Percentiles rank a stretch among this genome's conserved stretches.
Conservation (phyloP, 495 filamentous ascomycete genomes). For the Cudoniella acicularis region DNA sequence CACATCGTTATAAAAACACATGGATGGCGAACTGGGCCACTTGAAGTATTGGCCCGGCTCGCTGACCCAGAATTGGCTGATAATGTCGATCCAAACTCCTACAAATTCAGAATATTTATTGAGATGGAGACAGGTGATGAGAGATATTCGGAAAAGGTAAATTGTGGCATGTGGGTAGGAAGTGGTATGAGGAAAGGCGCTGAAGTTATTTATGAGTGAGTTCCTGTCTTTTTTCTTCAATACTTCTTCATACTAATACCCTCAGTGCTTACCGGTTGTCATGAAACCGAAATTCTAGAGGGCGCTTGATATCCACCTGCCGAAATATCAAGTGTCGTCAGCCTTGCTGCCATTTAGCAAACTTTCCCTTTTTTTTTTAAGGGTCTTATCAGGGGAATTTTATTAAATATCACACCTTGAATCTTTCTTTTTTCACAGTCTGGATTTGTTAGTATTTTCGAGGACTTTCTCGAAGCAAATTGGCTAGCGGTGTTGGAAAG, state of each 20-base stretch:
- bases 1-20: constrained; percentile 53
- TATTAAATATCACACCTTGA: too few species aligned
- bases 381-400: too few species aligned
- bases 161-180: constrained; percentile 58
- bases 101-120: constrained; percentile 55
- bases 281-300: too few species aligned
- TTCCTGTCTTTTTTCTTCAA: neutral
- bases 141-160: constrained; percentile 50
- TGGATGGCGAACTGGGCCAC: constrained; percentile 56
- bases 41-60: constrained; percentile 28
- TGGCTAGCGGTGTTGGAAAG: too few species aligned
- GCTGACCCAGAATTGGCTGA: constrained; percentile 43
- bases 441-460: too few species aligned
- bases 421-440: too few species aligned
- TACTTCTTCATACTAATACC: neutral
- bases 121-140: constrained; percentile 59
- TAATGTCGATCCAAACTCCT: constrained; percentile 51
- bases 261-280: neutral
- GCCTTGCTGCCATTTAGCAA: too few species aligned
- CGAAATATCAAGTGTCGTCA: too few species aligned
- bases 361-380: too few species aligned
- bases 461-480: too few species aligned
- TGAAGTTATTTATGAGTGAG: constrained; percentile 38
- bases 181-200: constrained; percentile 54
- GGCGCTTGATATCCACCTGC: too few species aligned